Evolutionary conservation across 1,284 basidiomycete genomes (phyloP).

Genomic region (Irpex sp.): DNA sequence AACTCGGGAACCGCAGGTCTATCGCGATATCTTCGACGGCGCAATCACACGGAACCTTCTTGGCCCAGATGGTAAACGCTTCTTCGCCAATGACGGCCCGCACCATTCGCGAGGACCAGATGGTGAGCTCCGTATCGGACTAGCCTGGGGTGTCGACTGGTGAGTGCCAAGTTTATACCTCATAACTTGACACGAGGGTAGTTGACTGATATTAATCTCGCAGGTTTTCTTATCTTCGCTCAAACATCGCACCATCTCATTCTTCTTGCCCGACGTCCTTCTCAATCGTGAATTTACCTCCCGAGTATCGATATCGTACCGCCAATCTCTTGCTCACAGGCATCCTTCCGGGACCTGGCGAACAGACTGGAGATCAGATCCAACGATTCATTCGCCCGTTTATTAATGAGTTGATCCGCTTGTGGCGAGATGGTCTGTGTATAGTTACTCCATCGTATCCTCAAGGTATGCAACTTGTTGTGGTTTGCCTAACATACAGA

Average conservation of each 20-base stretch:
- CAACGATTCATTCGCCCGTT: constrained; percentile 35
- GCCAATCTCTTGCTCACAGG: constrained; percentile 36
- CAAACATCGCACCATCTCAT: constrained; percentile 39
- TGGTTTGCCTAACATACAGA: neutral
- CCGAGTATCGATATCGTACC: constrained; percentile 33
- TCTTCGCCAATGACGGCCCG: constrained; percentile 25
- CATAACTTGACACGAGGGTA: neutral
- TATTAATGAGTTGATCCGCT: constrained; percentile 39
- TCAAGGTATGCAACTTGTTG: constrained; percentile 21
- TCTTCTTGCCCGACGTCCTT: constrained; percentile 32
- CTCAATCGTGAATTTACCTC: constrained; percentile 8
- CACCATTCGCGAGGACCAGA: constrained; percentile 3
- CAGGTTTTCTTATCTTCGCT: constrained; percentile 43
- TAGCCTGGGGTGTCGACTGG: constrained; percentile 35
- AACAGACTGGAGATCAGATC: constrained; percentile 37
- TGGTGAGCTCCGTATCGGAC: constrained; percentile 30
- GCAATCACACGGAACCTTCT: constrained; percentile 22
- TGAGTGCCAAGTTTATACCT: constrained; percentile 12
- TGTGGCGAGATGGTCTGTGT: constrained; percentile 34
- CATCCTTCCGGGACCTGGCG: constrained; percentile 45
- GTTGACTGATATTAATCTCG: neutral
- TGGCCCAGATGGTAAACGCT: constrained; percentile 25
- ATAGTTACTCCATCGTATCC: constrained; percentile 27
- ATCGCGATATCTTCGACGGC: constrained; percentile 33
- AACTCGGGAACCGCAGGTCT: constrained; percentile 15